Percentiles rank a stretch among this genome's conserved stretches.
phyloP scores from a whole-genome alignment of 352 stramenopile genomes.

The Globisporangium spiculum region DNA sequence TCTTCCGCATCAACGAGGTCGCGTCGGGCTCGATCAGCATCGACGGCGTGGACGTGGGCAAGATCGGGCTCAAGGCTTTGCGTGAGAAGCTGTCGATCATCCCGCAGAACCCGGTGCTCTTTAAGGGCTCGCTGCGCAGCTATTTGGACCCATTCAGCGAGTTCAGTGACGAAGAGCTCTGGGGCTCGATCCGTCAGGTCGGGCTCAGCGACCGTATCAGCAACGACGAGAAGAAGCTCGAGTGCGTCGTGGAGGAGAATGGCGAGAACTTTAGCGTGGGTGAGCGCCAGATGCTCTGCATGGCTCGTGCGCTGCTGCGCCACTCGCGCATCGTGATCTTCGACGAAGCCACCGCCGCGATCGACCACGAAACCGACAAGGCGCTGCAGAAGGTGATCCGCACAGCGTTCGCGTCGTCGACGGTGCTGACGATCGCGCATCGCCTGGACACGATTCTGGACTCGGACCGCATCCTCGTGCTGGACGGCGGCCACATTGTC shows the following conservation, averaged over 20 bases:
- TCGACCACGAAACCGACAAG: background rate
- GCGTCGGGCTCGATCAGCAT: constrained; percentile 77
- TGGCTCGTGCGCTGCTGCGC: constrained; percentile 84
- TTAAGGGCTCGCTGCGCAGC: constrained; percentile 79
- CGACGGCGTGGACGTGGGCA: constrained; percentile 75
- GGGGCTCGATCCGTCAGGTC: constrained; percentile 33
- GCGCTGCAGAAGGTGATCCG: background rate
- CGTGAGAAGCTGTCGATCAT: constrained; percentile 83
- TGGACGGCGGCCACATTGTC: background rate
- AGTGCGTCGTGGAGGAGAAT: constrained; percentile 76
- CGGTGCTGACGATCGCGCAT: background rate
- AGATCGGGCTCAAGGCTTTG: constrained; percentile 70
- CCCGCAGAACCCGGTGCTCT: constrained; percentile 90
- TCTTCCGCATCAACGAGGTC: constrained; percentile 36
- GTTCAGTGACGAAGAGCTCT: constrained; percentile 63
- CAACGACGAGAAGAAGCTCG: constrained; percentile 36
- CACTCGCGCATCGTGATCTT: constrained; percentile 65
- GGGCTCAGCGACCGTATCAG: constrained; percentile 40
- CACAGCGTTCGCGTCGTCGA: background rate
- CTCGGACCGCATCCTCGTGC: background rate
- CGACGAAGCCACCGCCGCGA: constrained; percentile 44
- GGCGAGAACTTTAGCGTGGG: constrained; percentile 39
- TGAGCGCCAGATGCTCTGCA: constrained; percentile 89
- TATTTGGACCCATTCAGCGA: constrained; percentile 87
- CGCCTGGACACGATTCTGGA: background rate